These are phyloP conservation scores for Sugiyamaella chiloensis DNA, from an alignment of 805 yeast species.

Conservation along the genomic window DNA sequence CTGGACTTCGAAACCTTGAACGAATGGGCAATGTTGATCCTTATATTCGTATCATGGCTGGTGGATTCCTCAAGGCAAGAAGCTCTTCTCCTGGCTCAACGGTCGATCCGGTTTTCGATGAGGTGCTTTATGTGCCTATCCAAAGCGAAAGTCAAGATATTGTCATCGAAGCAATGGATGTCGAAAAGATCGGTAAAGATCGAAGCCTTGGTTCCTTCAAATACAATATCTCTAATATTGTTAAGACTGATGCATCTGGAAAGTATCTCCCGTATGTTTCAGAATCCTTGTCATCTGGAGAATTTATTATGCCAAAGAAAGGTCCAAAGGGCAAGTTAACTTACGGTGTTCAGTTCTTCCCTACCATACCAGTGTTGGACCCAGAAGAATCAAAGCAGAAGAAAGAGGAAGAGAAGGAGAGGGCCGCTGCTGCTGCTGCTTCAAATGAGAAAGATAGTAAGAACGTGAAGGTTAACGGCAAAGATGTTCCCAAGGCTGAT, in stretches of 20 bases:
- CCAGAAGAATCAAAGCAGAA: conserved; percentile 65
- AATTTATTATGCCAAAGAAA: conserved; percentile 62
- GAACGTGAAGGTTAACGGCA: conserved; percentile 27
- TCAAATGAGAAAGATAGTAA: conserved; percentile 32
- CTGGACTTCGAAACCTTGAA: conserved; percentile 77
- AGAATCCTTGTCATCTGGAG: conserved; percentile 55
- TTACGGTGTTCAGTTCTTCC: conserved; percentile 79
- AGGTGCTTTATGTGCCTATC: conserved; percentile 75
- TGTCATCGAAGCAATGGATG: conserved; percentile 89
- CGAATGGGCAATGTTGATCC: conserved; percentile 91
- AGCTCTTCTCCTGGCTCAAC: conserved; percentile 67
- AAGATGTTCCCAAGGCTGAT: conserved; percentile 37
- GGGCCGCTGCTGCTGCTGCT: conserved; percentile 21
- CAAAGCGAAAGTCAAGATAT: conserved; percentile 79
- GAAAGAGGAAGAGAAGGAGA: conserved; percentile 28
- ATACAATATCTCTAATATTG: conserved; percentile 61
- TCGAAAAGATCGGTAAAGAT: conserved; percentile 73
- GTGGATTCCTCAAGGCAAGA: conserved; percentile 72
- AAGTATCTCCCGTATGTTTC: conserved; percentile 37
- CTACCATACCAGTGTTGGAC: conserved; percentile 72
- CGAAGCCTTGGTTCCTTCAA: conserved; percentile 83
- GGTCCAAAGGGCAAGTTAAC: conserved; percentile 81
- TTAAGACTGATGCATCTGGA: conserved; percentile 61
- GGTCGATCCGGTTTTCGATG: conserved; percentile 80
- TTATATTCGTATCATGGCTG: conserved; percentile 73